These are phyloP conservation scores for Cucumis melo DNA, from an alignment of 306 rosid species.

Conservation along the genomic window DNA sequence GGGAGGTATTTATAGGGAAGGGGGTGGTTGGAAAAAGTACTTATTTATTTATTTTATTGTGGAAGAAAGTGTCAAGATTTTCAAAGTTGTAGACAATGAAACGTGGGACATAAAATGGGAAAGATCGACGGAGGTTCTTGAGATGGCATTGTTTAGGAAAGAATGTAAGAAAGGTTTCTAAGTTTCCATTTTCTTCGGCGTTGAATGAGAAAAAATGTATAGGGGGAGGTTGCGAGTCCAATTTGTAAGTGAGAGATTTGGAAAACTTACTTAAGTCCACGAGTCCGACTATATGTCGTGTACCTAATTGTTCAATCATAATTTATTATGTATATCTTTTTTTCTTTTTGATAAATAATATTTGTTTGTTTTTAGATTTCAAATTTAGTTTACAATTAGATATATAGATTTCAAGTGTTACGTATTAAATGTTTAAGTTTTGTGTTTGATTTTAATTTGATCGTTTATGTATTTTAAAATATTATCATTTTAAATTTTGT, in stretches of 20 bases:
- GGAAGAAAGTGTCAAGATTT: not conserved
- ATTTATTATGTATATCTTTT: no score
- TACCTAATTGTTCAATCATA: no score
- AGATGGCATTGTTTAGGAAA: not conserved
- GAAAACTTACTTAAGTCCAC: no score
- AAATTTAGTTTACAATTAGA: no score
- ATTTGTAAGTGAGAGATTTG: not conserved
- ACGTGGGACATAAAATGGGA: not conserved
- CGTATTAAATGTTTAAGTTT: no score
- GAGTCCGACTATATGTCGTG: no score
- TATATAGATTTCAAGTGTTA: no score
- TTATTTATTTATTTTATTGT: not conserved
- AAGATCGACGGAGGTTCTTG: not conserved
- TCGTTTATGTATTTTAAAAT: no score
- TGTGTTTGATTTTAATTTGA: no score
- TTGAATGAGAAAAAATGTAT: not conserved
- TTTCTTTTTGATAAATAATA: no score
- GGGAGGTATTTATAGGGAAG: not conserved
- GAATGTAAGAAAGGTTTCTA: not conserved
- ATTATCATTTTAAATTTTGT: no score
- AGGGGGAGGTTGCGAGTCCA: constrained; percentile 1
- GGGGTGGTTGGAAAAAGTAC: not conserved
- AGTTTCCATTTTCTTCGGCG: not conserved
- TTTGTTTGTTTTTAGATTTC: no score
- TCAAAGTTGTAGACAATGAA: not conserved